A percentile compares a stretch with the other conserved stretches of the same genome.
Conservation (phyloP, 257 asterid genomes). For the Fraxinus americana region DNA sequence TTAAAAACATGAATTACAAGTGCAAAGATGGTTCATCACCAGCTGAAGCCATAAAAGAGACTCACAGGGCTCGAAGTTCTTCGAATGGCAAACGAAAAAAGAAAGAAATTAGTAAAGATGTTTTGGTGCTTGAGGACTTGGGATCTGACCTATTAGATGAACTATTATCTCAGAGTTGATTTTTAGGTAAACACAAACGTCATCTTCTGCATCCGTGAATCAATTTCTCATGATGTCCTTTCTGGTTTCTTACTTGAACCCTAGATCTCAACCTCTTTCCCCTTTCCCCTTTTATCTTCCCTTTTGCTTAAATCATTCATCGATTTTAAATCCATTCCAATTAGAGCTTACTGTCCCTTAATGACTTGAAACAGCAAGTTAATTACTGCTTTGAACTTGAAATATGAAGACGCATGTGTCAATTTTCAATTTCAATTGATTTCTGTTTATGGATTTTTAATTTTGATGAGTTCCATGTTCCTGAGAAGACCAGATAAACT, state of each 20-base stretch:
- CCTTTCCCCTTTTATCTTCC: background rate
- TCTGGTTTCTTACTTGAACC: background rate
- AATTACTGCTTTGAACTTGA: background rate
- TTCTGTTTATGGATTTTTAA: background rate
- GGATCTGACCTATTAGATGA: too few relatives aligned
- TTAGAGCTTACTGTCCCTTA: background rate
- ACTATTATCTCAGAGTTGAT: conserved; percentile 19
- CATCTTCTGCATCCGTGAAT: background rate
- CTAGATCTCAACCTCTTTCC: background rate
- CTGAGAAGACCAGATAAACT: background rate
- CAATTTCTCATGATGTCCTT: background rate
- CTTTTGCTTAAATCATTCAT: background rate
- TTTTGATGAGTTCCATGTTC: background rate
- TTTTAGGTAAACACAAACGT: background rate
- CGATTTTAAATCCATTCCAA: background rate
- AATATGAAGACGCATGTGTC: background rate
- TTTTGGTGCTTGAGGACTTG: too few relatives aligned
- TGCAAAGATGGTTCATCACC: background rate
- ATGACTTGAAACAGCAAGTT: background rate
- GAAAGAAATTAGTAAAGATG: too few relatives aligned
- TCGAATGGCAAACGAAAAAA: too few relatives aligned
- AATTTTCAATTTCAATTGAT: background rate
- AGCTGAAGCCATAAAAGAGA: too few relatives aligned
- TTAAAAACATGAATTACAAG: background rate
- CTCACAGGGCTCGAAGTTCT: too few relatives aligned